These are phyloP conservation scores for Kockiozyma suomiensis DNA, from an alignment of 805 yeast genomes.

Conservation along the genomic window DNA sequence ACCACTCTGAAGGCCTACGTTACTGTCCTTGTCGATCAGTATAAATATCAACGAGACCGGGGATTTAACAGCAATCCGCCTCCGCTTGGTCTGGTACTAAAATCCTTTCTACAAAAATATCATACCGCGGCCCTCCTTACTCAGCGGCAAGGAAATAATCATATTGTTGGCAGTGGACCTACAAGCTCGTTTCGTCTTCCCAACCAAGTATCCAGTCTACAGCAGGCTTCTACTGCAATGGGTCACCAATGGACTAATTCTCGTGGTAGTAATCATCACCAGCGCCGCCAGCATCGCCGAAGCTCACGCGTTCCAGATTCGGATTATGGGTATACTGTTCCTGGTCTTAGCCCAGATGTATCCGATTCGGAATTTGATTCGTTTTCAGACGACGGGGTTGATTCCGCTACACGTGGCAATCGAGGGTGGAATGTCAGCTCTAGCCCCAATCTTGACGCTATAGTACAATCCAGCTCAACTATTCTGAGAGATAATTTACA, in stretches of 20 bases:
- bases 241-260: background rate
- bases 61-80: slow-evolving; percentile 24
- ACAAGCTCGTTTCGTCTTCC: background rate
- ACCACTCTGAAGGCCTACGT: slow-evolving; percentile 17
- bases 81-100: slow-evolving; percentile 22
- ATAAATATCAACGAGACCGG: slow-evolving; percentile 22
- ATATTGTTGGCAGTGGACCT: background rate
- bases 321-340: slow-evolving; percentile 13
- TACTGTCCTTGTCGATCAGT: slow-evolving; percentile 20
- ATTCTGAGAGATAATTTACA: slow-evolving; percentile 23
- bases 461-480: slow-evolving; percentile 13
- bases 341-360: slow-evolving; percentile 24
- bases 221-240: background rate
- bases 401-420: background rate
- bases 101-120: slow-evolving; percentile 18
- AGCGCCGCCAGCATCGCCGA: slow-evolving; percentile 3
- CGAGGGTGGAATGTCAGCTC: background rate
- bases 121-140: slow-evolving; percentile 12
- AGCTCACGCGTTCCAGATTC: background rate
- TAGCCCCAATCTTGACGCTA: slow-evolving; percentile 6
- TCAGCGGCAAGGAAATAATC: background rate
- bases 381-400: slow-evolving; percentile 27
- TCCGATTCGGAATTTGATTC: slow-evolving; percentile 31
- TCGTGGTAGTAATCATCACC: background rate
- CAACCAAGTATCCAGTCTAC: background rate